Evolutionary conservation across 192 early-diverging fungal species (phyloP).

Genomic region (Podila minutissima): DNA sequence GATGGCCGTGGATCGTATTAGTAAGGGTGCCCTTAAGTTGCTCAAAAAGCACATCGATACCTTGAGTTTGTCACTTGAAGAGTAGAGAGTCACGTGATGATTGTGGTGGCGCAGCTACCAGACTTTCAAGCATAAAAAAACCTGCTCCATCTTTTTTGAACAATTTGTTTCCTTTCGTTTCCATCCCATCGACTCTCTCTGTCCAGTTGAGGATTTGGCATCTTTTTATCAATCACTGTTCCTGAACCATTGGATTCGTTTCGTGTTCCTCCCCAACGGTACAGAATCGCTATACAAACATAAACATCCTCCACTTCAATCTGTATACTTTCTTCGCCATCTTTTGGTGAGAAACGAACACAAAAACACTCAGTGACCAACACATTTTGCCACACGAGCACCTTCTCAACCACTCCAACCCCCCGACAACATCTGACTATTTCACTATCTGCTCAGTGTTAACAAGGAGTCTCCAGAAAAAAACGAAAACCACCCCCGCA

Average conservation of each 20-base stretch:
- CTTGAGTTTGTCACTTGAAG: slow-evolving; percentile 32
- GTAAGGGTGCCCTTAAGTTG: slow-evolving; percentile 50
- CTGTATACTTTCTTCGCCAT: too few species aligned
- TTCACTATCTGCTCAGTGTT: slow-evolving; percentile 12
- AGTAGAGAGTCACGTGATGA: slow-evolving; percentile 2
- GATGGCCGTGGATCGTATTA: slow-evolving; percentile 11
- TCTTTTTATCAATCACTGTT: too few species aligned
- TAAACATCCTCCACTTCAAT: too few species aligned
- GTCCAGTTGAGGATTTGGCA: too few species aligned
- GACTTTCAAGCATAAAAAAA: too few species aligned
- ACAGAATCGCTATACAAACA: too few species aligned
- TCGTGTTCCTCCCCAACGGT: too few species aligned
- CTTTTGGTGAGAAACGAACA: neutral
- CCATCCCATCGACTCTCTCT: too few species aligned
- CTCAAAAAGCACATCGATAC: slow-evolving; percentile 48
- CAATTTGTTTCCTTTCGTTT: too few species aligned
- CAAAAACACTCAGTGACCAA: slow-evolving; percentile 4
- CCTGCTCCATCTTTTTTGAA: too few species aligned
- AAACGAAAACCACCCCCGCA: slow-evolving; percentile 1
- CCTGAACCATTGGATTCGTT: too few species aligned
- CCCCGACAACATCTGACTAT: slow-evolving; percentile 3
- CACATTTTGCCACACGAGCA: neutral
- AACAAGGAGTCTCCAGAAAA: neutral
- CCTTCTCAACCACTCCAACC: neutral
- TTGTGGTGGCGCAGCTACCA: too few species aligned